phyloP scores from a whole-genome alignment of 257 asterid species.

The Mitragyna speciosa region DNA sequence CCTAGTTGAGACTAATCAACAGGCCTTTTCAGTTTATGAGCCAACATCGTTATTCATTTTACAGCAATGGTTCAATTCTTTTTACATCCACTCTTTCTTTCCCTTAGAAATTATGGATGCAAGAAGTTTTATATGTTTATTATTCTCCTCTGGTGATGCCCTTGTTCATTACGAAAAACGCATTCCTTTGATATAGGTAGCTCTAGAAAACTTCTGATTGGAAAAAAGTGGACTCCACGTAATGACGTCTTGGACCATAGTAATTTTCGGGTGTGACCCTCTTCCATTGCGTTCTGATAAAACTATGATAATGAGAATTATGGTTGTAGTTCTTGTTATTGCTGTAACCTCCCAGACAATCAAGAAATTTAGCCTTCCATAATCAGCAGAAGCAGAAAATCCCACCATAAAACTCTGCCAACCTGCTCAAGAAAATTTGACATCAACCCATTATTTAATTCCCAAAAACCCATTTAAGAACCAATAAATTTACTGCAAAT shows the following conservation, averaged over 20 bases:
- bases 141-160: background rate
- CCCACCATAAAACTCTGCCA: constrained; percentile 55
- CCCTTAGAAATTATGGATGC: background rate
- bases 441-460: constrained; percentile 2
- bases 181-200: background rate
- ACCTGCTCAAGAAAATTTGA: constrained; percentile 18
- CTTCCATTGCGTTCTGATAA: constrained; percentile 49
- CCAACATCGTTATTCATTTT: background rate
- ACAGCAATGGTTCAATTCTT: background rate
- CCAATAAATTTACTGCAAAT: background rate
- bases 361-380: constrained; percentile 71
- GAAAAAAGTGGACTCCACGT: background rate
- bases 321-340: background rate
- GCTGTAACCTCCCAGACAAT: constrained; percentile 56
- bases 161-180: background rate
- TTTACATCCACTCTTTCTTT: background rate
- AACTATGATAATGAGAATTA: constrained; percentile 26
- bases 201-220: background rate
- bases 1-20: background rate
- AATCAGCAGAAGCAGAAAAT: constrained; percentile 43
- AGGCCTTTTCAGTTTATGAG: background rate
- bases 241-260: background rate
- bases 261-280: background rate
- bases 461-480: constrained; percentile 4
- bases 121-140: background rate